Evolutionary conservation across 2,329 filamentous ascomycete genomes (phyloP), one percentile per base, ranked within the genome.

Genomic region (Ascomycota sp.): DNA sequence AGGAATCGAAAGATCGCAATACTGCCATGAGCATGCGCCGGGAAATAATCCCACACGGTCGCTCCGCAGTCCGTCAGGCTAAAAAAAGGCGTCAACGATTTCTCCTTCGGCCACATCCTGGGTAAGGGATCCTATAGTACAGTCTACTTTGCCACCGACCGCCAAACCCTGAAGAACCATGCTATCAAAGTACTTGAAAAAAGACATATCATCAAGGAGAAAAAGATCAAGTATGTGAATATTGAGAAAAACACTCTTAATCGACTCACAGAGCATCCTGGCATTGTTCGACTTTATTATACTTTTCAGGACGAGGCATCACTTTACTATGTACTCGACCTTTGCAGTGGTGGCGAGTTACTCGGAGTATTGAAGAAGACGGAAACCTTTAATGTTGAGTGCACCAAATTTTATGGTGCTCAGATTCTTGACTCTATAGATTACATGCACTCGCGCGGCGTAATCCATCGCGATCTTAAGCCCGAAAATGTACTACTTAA

Each of bases 181-280:
- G 89, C 89, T 19, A 85, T 98, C 56, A 98, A 98, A 52, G 86
- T 98, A 11, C 68, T 98, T 28, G 89, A 98, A 55, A 98, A 98
- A 57, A 72, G 83, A 44, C 89, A 98, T 52, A 98, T 98, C 46
- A 98, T 98, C 62, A 98, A 95, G 55, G 89, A 98, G 57, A 95
- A 93, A 55, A 98, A 98, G 64, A 92, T 98, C 46, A 98, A 98
- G 63, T 98, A 98, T 47, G 89, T 98, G 53, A 98, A 95, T 54
- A 98, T 98, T 43, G 89, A 98, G 54, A 94, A 94, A 57, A 86
- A 98, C 54, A 95, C 89, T 0, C 62, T 98, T 32, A 98, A 98
- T 48, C 75, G 89, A 37, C 61, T 98, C 33, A 95, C 86, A 4
- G 86, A 98, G 38, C 89, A 98, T 46, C 89, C 89, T 6, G 89